Percentiles rank a stretch among this genome's conserved stretches.
phyloP scores from a whole-genome alignment of 306 rosid species.

The Datisca glomerata region DNA sequence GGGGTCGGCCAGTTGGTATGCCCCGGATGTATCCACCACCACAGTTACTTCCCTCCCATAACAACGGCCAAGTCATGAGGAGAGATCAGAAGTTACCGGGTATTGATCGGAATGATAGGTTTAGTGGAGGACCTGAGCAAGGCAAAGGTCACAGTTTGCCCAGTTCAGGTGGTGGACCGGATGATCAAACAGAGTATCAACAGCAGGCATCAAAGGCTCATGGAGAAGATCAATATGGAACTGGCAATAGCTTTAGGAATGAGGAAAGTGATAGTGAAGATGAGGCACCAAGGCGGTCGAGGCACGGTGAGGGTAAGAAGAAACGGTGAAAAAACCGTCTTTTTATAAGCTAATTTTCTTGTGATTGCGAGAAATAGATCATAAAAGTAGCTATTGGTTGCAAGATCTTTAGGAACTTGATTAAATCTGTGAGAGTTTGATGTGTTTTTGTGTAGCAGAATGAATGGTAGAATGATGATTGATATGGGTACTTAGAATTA shows the following conservation, averaged over 20 bases:
- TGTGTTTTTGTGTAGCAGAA: too few relatives aligned
- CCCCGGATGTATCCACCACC: conserved; percentile 79
- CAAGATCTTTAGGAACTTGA: too few relatives aligned
- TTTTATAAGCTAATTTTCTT: too few relatives aligned
- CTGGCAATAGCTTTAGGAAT: conserved; percentile 34
- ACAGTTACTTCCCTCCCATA: conserved; percentile 45
- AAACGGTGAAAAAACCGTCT: conserved; percentile 21
- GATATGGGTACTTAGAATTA: too few relatives aligned
- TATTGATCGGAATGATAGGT: conserved; percentile 60
- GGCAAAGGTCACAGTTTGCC: conserved; percentile 58
- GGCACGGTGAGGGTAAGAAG: conserved; percentile 95
- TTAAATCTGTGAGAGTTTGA: too few relatives aligned
- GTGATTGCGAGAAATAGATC: too few relatives aligned
- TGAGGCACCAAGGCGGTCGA: conserved; percentile 93
- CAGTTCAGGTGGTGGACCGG: conserved; percentile 54
- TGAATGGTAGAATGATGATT: too few relatives aligned
- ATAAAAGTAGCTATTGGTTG: too few relatives aligned
- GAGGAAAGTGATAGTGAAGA: conserved; percentile 95
- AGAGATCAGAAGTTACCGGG: conserved; percentile 60
- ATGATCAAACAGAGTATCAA: conserved; percentile 52
- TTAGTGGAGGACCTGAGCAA: conserved; percentile 48
- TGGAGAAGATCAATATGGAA: conserved; percentile 48
- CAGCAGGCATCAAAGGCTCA: conserved; percentile 44
- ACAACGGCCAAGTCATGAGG: conserved; percentile 34
- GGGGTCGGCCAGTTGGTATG: conserved; percentile 64